Base-by-base conservation (phyloP, 2,329 filamentous ascomycete species). In the Ceratocystis albifundus region DNA sequence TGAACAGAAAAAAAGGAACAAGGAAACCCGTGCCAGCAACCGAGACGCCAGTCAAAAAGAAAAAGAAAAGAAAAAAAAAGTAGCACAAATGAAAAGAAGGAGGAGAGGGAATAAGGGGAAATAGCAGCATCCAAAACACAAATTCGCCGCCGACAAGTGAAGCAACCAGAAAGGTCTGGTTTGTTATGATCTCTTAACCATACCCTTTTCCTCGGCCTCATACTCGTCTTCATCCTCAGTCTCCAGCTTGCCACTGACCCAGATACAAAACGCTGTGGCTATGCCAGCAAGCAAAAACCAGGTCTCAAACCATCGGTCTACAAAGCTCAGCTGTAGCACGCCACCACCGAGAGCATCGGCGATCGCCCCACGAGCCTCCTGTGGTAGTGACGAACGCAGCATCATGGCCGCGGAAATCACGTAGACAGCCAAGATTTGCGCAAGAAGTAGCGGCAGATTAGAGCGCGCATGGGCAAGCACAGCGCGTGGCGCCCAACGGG, bases 371-470 rank as follows among this genome's bases (percentile, higher is more conserved):
- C 89, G 85, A 73, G 93, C 86, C 73, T 92, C 88, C 46, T 79
- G 80, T 0, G 90, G 90, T 70, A 96, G 78, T 15, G 64, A 65
- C 8, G 63, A 62, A 63, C 90, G 77, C 61, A 96, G 78, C 67
- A 96, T 79, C 70, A 96, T 76, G 2, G 89, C 88, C 1, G 88
- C 87, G 68, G 85, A 88, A 71, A 96, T 91, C 65, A 95, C 89
- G 73, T 96, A 95, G 0, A 89, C 91, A 1, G 89, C 90, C 1
- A 85, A 85, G 57, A 95, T 85, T 75, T 96, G 90, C 3, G 86
- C 88, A 45, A 93, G 85, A 55, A 91, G 80, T 12, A 96, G 81
- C 0, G 90, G 88, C 45, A 90, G 78, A 72, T 91, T 91, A 8
- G 88, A 88, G 72, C 88, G 88, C 3, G 86, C 85, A 70, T 88